Evolutionary conservation across 441 rosid genomes (phyloP).

Genomic region (Lepidium campestre): DNA sequence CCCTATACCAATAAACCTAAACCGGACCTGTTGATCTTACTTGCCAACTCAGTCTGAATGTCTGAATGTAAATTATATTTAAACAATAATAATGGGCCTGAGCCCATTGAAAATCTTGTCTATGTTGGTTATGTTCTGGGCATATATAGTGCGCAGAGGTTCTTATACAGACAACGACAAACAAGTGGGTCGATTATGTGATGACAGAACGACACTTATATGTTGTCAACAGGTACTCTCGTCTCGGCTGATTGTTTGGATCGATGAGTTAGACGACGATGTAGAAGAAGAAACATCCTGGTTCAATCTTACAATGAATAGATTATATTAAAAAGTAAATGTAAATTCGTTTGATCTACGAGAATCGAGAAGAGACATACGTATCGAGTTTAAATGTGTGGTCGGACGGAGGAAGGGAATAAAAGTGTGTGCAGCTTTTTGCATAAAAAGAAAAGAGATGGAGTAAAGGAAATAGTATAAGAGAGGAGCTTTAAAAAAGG

Average conservation of each 20-base stretch:
- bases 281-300: background rate
- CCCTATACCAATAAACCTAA: background rate
- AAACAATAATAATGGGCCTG: background rate
- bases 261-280: no score
- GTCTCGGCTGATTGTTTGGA: no score
- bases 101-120: background rate
- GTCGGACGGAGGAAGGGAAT: conserved; percentile 26
- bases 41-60: background rate
- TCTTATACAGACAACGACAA: no score
- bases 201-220: no score
- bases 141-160: no score
- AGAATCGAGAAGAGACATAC: conserved; percentile 16
- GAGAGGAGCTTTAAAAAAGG: conserved; percentile 4
- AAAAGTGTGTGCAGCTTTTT: conserved; percentile 14
- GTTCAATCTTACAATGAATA: background rate
- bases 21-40: background rate
- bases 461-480: background rate
- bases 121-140: no score
- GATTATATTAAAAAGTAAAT: background rate
- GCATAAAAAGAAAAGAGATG: background rate
- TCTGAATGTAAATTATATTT: background rate
- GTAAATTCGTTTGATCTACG: background rate
- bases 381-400: conserved; percentile 17
- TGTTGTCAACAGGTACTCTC: no score
- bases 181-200: no score